Evolutionary conservation across 345 rosid genomes (phyloP), one percentile per base, ranked within the genome.

Genomic region (Populus alba): DNA sequence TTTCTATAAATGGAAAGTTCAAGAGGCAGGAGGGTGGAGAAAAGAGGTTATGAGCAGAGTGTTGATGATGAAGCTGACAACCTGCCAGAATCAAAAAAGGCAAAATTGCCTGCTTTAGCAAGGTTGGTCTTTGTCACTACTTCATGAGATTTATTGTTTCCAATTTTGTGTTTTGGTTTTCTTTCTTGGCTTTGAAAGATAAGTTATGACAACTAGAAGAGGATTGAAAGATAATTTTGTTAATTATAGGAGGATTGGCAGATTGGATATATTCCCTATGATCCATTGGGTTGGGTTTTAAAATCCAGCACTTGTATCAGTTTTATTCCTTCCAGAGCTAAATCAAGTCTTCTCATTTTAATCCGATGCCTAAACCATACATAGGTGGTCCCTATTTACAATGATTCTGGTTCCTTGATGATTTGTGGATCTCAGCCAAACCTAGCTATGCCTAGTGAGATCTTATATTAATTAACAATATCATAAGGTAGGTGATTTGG

Each of bases 31-130:
- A 88, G 93, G 33, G 74, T 71, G 10, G 85, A 82, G 51, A 82
- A 82, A 68, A 82, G 85, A 72, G 92, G 88, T 45, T 84, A 80
- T 82, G 91, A 88, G 69, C 83, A 86, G 76, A 79, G 82, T 77
- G 79, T 78, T 77, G 92, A 86, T 71, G 91, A 89, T 81, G 85
- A 76, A 72, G 74, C 72, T 77, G 89, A 81, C 63, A 78, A 82
- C 75, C 63, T 83, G 65, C 85, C 89, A 1, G 95, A 87, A 77
- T 83, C 93, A 11, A 95, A 95, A 83, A 95, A 82, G 86, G 86
- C 89, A 59, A 95, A 89, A 80, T 45, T 91, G 76, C 98, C 97
- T 25, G 92, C 92, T 80, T 90, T 95, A 77, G 97, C 95, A 69
- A 91, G 97, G 98, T 95, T 79, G 9, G 57, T 70, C 12, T 16